Evolutionary conservation across 306 rosid species (phyloP).

Genomic region (Malus orientalis): DNA sequence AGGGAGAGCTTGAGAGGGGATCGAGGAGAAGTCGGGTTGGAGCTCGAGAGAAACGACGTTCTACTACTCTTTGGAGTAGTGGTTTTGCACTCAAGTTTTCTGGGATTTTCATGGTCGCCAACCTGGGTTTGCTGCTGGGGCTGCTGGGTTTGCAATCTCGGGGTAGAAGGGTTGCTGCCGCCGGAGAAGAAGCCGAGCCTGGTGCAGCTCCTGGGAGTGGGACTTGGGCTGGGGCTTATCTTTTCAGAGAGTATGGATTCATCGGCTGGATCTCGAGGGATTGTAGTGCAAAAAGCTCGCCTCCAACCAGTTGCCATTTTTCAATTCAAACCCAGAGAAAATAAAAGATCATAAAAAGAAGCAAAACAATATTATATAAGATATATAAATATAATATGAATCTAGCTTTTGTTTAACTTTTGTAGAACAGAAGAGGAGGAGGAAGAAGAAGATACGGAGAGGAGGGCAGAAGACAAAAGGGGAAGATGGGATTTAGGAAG

Average conservation of each 20-base stretch:
- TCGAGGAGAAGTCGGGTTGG: conserved; percentile 84
- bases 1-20: conserved; percentile 82
- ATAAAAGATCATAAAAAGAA: not conserved
- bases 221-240: conserved; percentile 48
- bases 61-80: not conserved
- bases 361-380: not conserved
- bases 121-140: conserved; percentile 7
- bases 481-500: conserved; percentile 19
- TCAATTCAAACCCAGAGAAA: not conserved
- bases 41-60: conserved; percentile 8
- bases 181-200: conserved; percentile 59
- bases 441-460: conserved; percentile 1
- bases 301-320: conserved; percentile 94
- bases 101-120: not conserved
- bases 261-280: conserved; percentile 54
- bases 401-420: not conserved
- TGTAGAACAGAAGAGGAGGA: not conserved
- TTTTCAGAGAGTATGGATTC: conserved; percentile 34
- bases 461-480: conserved; percentile 36
- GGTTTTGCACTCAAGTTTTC: not conserved
- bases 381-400: not conserved
- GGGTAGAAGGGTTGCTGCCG: conserved; percentile 62
- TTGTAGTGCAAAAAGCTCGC: conserved; percentile 76
- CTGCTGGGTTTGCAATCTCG: conserved; percentile 32
- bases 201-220: conserved; percentile 66